These are phyloP conservation scores for Monascus ruber DNA, from an alignment of 2,329 filamentous ascomycete species.

Conservation along the genomic window DNA sequence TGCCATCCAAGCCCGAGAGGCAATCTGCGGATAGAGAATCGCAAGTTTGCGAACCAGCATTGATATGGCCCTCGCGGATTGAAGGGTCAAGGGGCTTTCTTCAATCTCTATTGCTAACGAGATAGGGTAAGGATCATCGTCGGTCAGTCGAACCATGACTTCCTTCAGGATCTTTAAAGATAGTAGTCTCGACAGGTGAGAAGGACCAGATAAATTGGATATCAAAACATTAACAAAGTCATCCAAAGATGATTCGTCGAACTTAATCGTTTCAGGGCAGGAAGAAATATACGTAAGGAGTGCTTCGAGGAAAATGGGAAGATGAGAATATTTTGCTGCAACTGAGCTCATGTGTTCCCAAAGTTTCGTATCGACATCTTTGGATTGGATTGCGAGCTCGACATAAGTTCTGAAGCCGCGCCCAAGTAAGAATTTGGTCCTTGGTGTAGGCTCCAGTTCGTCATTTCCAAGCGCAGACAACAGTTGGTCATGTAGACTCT, in stretches of 20 bases:
- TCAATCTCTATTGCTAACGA: constrained; percentile 66
- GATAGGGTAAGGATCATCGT: constrained; percentile 34
- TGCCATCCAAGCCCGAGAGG: constrained; percentile 53
- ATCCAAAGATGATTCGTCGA: constrained; percentile 47
- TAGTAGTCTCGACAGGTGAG: constrained; percentile 59
- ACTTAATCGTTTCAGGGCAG: constrained; percentile 15
- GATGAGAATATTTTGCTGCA: constrained; percentile 54
- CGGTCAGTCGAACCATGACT: constrained; percentile 40
- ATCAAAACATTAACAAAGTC: constrained; percentile 55
- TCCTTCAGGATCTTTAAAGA: constrained; percentile 62
- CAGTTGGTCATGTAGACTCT: constrained; percentile 54
- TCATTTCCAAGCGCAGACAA: constrained; percentile 54
- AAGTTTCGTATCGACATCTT: constrained; percentile 48
- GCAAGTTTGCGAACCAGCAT: constrained; percentile 78
- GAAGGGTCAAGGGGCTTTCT: constrained; percentile 62
- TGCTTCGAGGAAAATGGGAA: constrained; percentile 55
- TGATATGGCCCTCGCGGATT: constrained; percentile 64
- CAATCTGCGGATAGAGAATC: constrained; percentile 48
- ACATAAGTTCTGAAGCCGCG: constrained; percentile 65
- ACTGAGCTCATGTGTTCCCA: constrained; percentile 55
- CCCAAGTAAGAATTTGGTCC: constrained; percentile 62
- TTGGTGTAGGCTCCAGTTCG: constrained; percentile 47
- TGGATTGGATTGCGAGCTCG: constrained; percentile 50
- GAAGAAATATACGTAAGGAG: constrained; percentile 41
- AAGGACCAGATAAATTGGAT: constrained; percentile 62